A percentile compares a stretch with the other conserved stretches of the same genome.
These are phyloP conservation scores for Mycena maculata DNA, from an alignment of 768 basidiomycete species.

Conservation along the genomic window DNA sequence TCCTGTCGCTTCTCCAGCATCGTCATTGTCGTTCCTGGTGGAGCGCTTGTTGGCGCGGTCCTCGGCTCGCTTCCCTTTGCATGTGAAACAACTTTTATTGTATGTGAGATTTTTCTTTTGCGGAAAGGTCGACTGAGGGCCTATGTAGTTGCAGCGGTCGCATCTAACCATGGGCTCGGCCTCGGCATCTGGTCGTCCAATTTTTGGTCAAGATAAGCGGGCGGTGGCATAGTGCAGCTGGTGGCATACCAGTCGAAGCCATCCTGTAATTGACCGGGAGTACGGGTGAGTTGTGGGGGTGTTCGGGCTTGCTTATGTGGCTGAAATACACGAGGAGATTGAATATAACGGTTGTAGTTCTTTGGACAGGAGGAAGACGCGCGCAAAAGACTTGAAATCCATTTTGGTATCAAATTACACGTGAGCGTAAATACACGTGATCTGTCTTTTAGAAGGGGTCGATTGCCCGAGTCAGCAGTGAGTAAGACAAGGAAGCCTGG, in stretches of 20 bases:
- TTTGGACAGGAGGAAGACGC: not conserved
- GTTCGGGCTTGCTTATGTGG: slow-evolving; percentile 2
- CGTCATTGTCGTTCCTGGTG: not conserved
- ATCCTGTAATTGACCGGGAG: slow-evolving; percentile 2
- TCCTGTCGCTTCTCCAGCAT: not conserved
- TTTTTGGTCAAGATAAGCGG: not conserved
- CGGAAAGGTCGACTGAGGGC: slow-evolving; percentile 11
- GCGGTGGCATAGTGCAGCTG: not conserved
- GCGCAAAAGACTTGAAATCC: not conserved
- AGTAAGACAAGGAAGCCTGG: too few relatives aligned
- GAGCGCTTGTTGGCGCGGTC: not conserved
- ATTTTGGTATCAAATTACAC: slow-evolving; percentile 1
- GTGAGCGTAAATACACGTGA: too few relatives aligned
- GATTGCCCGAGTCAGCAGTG: too few relatives aligned
- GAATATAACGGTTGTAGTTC: slow-evolving; percentile 1
- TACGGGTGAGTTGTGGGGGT: not conserved
- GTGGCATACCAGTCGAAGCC: slow-evolving; percentile 6
- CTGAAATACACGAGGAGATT: slow-evolving; percentile 10
- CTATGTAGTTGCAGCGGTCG: not conserved
- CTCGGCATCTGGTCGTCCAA: not conserved
- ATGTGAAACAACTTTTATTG: slow-evolving; percentile 7
- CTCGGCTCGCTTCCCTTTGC: not conserved
- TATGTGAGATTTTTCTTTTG: slow-evolving; percentile 5
- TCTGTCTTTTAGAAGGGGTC: too few relatives aligned
- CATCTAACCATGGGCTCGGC: slow-evolving; percentile 2